A percentile compares a stretch with the other conserved stretches of the same genome.
These are phyloP conservation scores for Plicaturopsis crispa DNA, from an alignment of 768 basidiomycete species.

Conservation along the genomic window DNA sequence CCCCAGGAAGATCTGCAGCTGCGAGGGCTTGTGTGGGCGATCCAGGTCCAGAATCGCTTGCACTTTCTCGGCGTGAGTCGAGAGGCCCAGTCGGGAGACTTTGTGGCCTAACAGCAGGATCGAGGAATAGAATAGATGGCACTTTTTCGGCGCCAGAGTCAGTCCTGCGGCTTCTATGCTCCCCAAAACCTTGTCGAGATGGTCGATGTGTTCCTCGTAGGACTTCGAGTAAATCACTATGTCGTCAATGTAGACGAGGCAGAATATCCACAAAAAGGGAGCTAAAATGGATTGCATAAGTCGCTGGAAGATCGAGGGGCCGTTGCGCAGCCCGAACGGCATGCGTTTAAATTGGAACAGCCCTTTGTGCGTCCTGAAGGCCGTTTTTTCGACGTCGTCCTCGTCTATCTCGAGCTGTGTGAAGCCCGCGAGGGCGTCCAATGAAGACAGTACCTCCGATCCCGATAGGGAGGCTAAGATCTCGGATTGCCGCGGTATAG, in stretches of 20 bases:
- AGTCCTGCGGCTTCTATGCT: slow-evolving; percentile 16
- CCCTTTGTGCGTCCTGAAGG: slow-evolving; percentile 3
- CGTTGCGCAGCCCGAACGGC: slow-evolving; percentile 13
- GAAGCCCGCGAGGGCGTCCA: slow-evolving; percentile 17
- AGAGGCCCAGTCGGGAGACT: no score
- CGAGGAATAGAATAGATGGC: no score
- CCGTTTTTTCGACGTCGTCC: background rate
- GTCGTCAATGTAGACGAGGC: slow-evolving; percentile 35
- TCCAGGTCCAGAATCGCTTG: slow-evolving; percentile 12
- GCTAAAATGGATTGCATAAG: slow-evolving; percentile 30
- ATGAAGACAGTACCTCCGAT: slow-evolving; percentile 7
- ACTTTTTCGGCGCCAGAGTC: no score
- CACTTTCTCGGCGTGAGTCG: no score
- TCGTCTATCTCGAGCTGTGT: slow-evolving; percentile 9
- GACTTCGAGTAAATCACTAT: slow-evolving; percentile 25
- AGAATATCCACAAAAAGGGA: slow-evolving; percentile 29
- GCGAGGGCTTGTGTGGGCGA: slow-evolving; percentile 12
- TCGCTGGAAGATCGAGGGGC: slow-evolving; percentile 30
- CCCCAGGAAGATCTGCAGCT: slow-evolving; percentile 26
- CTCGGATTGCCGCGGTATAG: slow-evolving; percentile 16
- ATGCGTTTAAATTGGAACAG: slow-evolving; percentile 1
- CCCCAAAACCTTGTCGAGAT: slow-evolving; percentile 23
- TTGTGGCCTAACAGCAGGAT: slow-evolving; percentile 13
- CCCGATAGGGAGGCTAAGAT: slow-evolving; percentile 4
- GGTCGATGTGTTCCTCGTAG: slow-evolving; percentile 21